Evolutionary conservation across 805 yeast species (phyloP).

Genomic region (Metschnikowia gruessii): DNA sequence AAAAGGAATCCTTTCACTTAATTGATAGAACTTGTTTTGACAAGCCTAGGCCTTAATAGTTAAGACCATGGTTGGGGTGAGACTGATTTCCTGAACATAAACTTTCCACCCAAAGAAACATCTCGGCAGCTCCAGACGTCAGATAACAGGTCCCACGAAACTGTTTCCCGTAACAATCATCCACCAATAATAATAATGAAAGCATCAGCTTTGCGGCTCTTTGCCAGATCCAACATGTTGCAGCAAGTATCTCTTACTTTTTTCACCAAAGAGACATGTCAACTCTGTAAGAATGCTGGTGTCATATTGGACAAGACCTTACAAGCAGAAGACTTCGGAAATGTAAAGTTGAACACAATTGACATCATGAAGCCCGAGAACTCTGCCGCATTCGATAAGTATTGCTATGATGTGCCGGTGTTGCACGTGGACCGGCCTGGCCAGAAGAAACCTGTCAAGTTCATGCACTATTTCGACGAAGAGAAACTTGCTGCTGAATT

Average conservation of each 20-base stretch:
- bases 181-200: conserved; percentile 1
- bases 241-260: conserved; percentile 42
- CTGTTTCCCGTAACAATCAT: too few relatives aligned
- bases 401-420: conserved; percentile 79
- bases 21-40: too few relatives aligned
- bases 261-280: conserved; percentile 68
- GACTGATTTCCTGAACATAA: not conserved
- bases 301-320: conserved; percentile 45
- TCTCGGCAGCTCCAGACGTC: not conserved
- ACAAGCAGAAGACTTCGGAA: conserved; percentile 25
- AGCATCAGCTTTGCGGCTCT: conserved; percentile 4
- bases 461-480: conserved; percentile 64
- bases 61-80: too few relatives aligned
- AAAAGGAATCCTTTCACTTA: too few relatives aligned
- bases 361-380: conserved; percentile 63
- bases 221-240: conserved; percentile 1
- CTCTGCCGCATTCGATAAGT: conserved; percentile 63
- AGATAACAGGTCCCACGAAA: not conserved
- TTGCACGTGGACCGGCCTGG: conserved; percentile 56
- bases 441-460: conserved; percentile 49
- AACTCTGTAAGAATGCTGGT: conserved; percentile 65
- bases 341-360: conserved; percentile 38
- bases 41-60: too few relatives aligned
- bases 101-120: not conserved
- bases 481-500: conserved; percentile 55